Evolutionary conservation across 345 rosid genomes (phyloP).

Genomic region (Garcia nutans): DNA sequence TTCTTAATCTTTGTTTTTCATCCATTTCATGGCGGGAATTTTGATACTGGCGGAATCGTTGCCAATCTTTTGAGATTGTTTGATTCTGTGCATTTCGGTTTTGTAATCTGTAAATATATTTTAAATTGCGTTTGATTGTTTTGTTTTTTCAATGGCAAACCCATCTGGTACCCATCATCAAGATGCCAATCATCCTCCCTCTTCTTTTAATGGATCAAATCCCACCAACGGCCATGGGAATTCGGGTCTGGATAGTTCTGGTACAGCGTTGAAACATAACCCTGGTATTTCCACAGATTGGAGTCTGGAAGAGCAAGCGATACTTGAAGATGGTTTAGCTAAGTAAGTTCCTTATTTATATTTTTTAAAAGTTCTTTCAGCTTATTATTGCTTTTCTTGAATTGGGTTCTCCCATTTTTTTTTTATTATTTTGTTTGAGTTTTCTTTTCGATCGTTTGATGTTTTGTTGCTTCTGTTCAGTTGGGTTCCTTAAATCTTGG

Average conservation of each 20-base stretch:
- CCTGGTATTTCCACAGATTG: conserved; percentile 63
- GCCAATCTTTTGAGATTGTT: background rate
- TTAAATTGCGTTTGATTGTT: background rate
- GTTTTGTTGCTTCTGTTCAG: background rate
- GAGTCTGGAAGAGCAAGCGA: conserved; percentile 50
- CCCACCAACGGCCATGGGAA: conserved; percentile 30
- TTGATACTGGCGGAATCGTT: conserved; percentile 8
- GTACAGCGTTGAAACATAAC: conserved; percentile 48
- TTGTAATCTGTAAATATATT: background rate
- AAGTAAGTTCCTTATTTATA: conserved; percentile 36
- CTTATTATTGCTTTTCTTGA: background rate
- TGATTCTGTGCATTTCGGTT: background rate
- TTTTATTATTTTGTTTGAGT: background rate
- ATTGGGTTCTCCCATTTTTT: conserved; percentile 1
- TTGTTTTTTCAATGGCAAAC: conserved; percentile 43
- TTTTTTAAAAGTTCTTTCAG: background rate
- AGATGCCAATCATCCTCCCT: conserved; percentile 29
- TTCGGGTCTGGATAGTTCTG: conserved; percentile 28
- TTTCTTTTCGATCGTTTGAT: background rate
- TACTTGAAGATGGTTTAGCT: conserved; percentile 48
- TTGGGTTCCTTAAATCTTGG: background rate
- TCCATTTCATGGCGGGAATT: conserved; percentile 11
- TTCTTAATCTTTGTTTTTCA: background rate
- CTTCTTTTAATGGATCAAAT: conserved; percentile 39
- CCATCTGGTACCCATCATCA: conserved; percentile 49